Conservation (phyloP, 202 grass and related monocot genomes). For the Carex sylvatica region DNA sequence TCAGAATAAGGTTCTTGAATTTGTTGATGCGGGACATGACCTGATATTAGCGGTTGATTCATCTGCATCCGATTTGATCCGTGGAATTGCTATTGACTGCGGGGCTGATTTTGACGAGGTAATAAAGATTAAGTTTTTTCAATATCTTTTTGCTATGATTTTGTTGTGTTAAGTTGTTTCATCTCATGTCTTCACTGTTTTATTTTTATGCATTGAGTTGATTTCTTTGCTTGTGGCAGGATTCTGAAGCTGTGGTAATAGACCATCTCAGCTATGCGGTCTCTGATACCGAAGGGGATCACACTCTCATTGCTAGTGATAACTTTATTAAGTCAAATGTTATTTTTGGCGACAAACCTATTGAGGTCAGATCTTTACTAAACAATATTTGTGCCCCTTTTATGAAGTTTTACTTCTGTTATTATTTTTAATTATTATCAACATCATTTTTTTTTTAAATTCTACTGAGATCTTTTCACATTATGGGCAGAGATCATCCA, state of each 20-base stretch:
- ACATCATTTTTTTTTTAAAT: not conserved
- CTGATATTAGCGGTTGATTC: slow-evolving; percentile 84
- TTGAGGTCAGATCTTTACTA: slow-evolving; percentile 48
- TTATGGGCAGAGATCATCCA: not conserved
- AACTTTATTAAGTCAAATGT: slow-evolving; percentile 78
- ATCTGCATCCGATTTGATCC: slow-evolving; percentile 88
- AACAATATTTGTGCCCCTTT: not conserved
- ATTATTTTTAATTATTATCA: not conserved
- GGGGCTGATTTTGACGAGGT: slow-evolving; percentile 95
- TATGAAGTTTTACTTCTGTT: not conserved
- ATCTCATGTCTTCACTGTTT: slow-evolving; percentile 16
- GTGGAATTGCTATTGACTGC: slow-evolving; percentile 86
- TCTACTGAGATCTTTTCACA: not conserved
- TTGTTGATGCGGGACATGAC: slow-evolving; percentile 85
- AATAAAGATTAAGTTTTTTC: slow-evolving; percentile 29
- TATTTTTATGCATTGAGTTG: not conserved
- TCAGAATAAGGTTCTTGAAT: slow-evolving; percentile 68
- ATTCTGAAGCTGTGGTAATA: slow-evolving; percentile 76
- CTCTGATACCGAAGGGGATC: slow-evolving; percentile 71
- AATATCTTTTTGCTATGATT: not conserved
- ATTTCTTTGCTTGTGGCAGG: slow-evolving; percentile 45
- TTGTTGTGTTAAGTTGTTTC: not conserved
- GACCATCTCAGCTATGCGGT: slow-evolving; percentile 83
- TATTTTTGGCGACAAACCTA: slow-evolving; percentile 74
- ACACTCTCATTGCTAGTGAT: slow-evolving; percentile 70